A percentile compares a stretch with the other conserved stretches of the same genome.
Conservation (phyloP, 2,329 filamentous ascomycete species). For the Aspergillus carbonarius region DNA sequence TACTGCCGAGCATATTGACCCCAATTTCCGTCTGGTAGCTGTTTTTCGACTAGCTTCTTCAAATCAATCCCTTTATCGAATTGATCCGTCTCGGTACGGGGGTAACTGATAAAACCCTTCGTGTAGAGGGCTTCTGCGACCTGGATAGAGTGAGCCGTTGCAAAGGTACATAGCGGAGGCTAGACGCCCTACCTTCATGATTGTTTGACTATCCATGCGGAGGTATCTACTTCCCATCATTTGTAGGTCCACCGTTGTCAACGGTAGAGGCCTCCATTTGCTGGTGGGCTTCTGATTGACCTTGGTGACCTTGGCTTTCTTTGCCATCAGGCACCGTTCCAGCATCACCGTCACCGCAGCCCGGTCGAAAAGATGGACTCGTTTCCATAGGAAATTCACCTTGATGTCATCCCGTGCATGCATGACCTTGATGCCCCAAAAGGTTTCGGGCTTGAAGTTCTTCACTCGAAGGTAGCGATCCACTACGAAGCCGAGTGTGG, state of each 20-base stretch:
- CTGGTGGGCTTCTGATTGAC: slow-evolving; percentile 88
- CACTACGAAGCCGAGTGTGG: slow-evolving; percentile 93
- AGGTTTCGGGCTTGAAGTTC: slow-evolving; percentile 88
- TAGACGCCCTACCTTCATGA: slow-evolving; percentile 65
- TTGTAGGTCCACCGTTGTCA: slow-evolving; percentile 94
- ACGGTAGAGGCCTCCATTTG: slow-evolving; percentile 88
- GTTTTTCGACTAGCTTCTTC: slow-evolving; percentile 75
- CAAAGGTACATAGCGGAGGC: not conserved
- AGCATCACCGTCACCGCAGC: slow-evolving; percentile 77
- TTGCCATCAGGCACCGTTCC: slow-evolving; percentile 77
- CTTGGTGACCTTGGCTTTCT: slow-evolving; percentile 74
- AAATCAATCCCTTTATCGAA: slow-evolving; percentile 91
- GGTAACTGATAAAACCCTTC: slow-evolving; percentile 95
- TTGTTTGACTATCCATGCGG: slow-evolving; percentile 83
- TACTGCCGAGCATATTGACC: slow-evolving; percentile 72
- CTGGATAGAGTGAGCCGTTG: slow-evolving; percentile 25
- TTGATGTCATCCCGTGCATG: slow-evolving; percentile 75
- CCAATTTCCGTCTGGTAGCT: slow-evolving; percentile 74
- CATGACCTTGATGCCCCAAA: slow-evolving; percentile 87
- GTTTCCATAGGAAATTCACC: slow-evolving; percentile 80
- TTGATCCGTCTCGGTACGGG: slow-evolving; percentile 92
- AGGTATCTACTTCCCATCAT: slow-evolving; percentile 90
- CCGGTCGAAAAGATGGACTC: slow-evolving; percentile 83
- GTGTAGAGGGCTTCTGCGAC: slow-evolving; percentile 84
- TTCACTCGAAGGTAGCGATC: slow-evolving; percentile 92